These are phyloP conservation scores for Apiospora phragmitis DNA, from an alignment of 2,329 filamentous ascomycete species.

Conservation along the genomic window DNA sequence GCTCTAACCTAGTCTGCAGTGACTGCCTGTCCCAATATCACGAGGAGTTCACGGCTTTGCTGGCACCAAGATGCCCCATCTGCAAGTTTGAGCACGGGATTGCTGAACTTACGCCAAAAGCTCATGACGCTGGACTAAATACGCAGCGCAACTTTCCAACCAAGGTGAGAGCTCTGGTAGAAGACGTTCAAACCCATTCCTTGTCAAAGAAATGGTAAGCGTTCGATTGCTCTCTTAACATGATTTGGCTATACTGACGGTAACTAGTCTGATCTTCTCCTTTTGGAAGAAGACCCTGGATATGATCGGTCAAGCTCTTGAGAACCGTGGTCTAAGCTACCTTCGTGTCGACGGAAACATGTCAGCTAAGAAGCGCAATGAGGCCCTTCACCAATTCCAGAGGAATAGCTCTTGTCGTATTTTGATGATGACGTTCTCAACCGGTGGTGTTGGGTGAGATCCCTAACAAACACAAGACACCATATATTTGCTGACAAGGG, in stretches of 20 bases:
- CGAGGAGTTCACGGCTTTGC: background rate
- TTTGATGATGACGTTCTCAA: background rate
- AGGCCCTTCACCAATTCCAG: background rate
- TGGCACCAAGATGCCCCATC: background rate
- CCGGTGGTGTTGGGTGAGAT: background rate
- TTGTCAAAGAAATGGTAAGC: background rate
- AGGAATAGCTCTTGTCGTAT: background rate
- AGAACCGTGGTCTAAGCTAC: background rate
- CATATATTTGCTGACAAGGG: background rate
- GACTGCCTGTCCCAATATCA: background rate
- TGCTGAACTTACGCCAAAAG: background rate
- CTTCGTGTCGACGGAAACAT: slow-evolving; percentile 2
- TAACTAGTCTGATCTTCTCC: background rate
- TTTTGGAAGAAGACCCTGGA: slow-evolving; percentile 8
- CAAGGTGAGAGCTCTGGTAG: background rate
- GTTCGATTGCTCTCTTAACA: background rate
- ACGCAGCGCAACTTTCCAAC: background rate
- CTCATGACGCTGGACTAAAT: background rate
- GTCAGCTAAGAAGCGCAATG: background rate
- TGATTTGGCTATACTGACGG: background rate
- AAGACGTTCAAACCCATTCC: background rate
- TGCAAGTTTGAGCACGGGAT: background rate
- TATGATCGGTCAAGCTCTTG: background rate
- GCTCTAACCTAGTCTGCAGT: background rate
- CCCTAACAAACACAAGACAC: background rate